Evolutionary conservation across 208 protist species (phyloP).

Genomic region (Leishmania mexicana): DNA sequence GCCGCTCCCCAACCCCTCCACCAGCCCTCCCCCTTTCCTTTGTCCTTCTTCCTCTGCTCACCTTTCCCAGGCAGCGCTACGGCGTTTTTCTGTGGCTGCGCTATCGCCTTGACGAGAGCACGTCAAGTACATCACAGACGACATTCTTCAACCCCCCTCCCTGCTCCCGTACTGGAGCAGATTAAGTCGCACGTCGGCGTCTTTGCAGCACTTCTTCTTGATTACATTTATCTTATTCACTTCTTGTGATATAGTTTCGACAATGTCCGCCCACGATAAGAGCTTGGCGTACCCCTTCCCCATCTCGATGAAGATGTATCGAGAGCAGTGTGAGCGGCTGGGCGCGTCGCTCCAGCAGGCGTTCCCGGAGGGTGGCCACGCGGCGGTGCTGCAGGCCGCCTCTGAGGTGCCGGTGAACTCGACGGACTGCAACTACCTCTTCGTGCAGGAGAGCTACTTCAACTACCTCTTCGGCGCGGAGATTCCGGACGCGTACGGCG

Average conservation of each 20-base stretch:
- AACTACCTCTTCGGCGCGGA: conserved; percentile 92
- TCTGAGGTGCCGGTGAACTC: conserved; percentile 89
- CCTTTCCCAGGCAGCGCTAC: not conserved
- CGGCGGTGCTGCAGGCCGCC: conserved; percentile 76
- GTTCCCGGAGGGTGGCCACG: conserved; percentile 59
- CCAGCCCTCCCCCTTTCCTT: not conserved
- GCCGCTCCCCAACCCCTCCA: no score
- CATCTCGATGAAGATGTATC: conserved; percentile 80
- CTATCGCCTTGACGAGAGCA: not conserved
- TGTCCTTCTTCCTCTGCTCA: not conserved
- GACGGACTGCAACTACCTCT: conserved; percentile 88
- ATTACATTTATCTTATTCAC: not conserved
- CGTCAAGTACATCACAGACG: not conserved
- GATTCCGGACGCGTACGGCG: conserved; percentile 83
- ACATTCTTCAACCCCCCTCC: no score
- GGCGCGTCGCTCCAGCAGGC: conserved; percentile 39
- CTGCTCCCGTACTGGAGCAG: not conserved
- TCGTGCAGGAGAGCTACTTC: conserved; percentile 96
- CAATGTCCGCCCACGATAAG: conserved; percentile 23
- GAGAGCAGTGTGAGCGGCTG: conserved; percentile 84
- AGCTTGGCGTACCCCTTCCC: conserved; percentile 67
- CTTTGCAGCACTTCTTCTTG: not conserved
- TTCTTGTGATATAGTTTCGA: not conserved
- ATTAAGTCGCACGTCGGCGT: not conserved
- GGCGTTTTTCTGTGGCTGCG: not conserved